Evolutionary conservation across 495 filamentous ascomycete genomes (phyloP), one percentile per base, ranked within the genome.

Genomic region (Tuber aestivum): DNA sequence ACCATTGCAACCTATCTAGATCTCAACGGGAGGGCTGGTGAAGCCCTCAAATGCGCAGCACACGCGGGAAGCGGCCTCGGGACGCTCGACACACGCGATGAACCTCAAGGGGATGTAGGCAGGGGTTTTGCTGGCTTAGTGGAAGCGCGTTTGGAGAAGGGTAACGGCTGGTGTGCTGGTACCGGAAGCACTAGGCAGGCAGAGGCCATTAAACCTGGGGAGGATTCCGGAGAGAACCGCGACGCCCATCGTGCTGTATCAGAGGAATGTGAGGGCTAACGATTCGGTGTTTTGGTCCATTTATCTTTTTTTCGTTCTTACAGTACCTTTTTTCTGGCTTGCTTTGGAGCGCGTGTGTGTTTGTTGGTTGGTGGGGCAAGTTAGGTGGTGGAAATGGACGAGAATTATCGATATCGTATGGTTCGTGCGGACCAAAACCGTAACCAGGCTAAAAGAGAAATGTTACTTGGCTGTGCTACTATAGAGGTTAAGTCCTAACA

Each of bases 151-250:
- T 41, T 81, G 81, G 32, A 83, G 45, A 61, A 77, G 74, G 23
- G 45, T 6, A 32, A 80, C 84, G 4, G 84, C 81, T 0, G 88
- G 86, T 0, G 88, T 89, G 14, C 87, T 85, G 27, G 86, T 85
- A 50, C 87, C 87, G 35, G 86, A 86, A 32, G 78, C 48, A 32
- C 44, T 79, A 78, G 44, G 83, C 83, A 32, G 27, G 32, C 76
- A 83, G 78, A 86, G 78, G 78, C 70, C 48, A 32, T 79, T 77
- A 42, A 94, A 85, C 21, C 92, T 91, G 72, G 87, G 83, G 71
- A 94, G 89, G 79, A 96, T 92, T 70, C 93, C 93, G 10, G 90
- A 92, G 70, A 95, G 88, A 78, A 96, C 94, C 45, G 93, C 92
- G 69, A 92, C 91, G 70, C 93, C 93, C 88, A 96, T 90, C 35